These are phyloP conservation scores for Colletotrichum sp. DNA, from an alignment of 2,329 filamentous ascomycete species.

Conservation along the genomic window DNA sequence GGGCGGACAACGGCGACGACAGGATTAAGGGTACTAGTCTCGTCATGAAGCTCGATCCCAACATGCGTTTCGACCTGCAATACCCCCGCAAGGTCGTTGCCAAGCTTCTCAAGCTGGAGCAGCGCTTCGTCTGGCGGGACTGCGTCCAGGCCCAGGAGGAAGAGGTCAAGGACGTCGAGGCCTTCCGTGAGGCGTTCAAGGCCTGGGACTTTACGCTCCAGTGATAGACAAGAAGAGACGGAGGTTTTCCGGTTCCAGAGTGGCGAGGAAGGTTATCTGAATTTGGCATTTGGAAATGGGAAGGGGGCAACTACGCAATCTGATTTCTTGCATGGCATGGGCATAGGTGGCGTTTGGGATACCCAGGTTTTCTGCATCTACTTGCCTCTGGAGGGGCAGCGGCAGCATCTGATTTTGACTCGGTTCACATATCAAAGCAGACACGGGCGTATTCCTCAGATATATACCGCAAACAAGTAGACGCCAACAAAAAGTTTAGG, in stretches of 20 bases:
- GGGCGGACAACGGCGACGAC: conserved; percentile 63
- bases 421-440: background rate
- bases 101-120: conserved; percentile 82
- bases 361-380: conserved; percentile 15
- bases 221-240: background rate
- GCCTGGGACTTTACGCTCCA: conserved; percentile 80
- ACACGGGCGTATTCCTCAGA: background rate
- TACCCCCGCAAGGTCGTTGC: conserved; percentile 88
- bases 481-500: background rate
- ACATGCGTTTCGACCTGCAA: conserved; percentile 85
- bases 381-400: background rate
- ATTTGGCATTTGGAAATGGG: background rate
- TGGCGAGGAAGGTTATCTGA: background rate
- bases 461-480: background rate
- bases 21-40: conserved; percentile 70
- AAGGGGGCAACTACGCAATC: background rate
- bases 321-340: background rate
- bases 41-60: conserved; percentile 74
- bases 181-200: conserved; percentile 83
- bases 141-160: conserved; percentile 79
- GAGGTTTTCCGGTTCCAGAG: background rate
- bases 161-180: conserved; percentile 78
- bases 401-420: background rate
- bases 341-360: conserved; percentile 19
- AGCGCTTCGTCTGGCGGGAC: conserved; percentile 83